A percentile compares a stretch with the other conserved stretches of the same genome.
phyloP scores from a whole-genome alignment of 2,329 filamentous ascomycete genomes.

The Aureobasidium zeae region DNA sequence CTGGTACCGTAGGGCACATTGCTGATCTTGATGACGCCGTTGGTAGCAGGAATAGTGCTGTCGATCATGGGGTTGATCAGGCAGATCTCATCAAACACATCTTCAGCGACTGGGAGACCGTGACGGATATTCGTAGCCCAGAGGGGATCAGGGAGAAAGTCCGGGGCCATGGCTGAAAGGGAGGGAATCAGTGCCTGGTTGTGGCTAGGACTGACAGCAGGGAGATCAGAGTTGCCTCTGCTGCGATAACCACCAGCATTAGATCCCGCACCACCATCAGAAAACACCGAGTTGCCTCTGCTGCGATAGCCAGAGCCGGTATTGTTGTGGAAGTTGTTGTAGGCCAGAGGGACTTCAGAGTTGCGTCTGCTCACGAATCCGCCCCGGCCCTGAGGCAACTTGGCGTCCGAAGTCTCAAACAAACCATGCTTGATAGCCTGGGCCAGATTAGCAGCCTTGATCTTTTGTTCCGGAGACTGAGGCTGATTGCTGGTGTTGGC shows the following conservation, averaged over 20 bases:
- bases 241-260: too few species aligned
- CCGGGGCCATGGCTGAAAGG: constrained; percentile 2
- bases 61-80: constrained; percentile 21
- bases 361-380: neutral
- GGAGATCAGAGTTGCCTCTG: too few species aligned
- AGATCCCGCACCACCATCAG: too few species aligned
- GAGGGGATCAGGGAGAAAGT: constrained; percentile 11
- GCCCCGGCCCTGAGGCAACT: neutral
- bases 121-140: constrained; percentile 1
- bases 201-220: too few species aligned
- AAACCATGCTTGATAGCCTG: constrained; percentile 2
- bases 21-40: constrained; percentile 29
- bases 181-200: neutral
- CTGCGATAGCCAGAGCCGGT: too few species aligned
- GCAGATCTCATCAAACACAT: constrained; percentile 24
- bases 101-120: constrained; percentile 20
- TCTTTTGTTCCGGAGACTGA: too few species aligned
- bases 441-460: constrained; percentile 5
- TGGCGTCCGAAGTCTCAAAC: neutral
- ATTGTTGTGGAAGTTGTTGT: too few species aligned
- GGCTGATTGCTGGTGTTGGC: neutral
- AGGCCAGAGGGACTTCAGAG: neutral
- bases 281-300: too few species aligned
- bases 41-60: constrained; percentile 4
- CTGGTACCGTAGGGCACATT: constrained; percentile 43